Percentiles rank a stretch among this genome's conserved stretches.
Conservation (phyloP, 1,284 basidiomycete species). For the Marasmius oreades region DNA sequence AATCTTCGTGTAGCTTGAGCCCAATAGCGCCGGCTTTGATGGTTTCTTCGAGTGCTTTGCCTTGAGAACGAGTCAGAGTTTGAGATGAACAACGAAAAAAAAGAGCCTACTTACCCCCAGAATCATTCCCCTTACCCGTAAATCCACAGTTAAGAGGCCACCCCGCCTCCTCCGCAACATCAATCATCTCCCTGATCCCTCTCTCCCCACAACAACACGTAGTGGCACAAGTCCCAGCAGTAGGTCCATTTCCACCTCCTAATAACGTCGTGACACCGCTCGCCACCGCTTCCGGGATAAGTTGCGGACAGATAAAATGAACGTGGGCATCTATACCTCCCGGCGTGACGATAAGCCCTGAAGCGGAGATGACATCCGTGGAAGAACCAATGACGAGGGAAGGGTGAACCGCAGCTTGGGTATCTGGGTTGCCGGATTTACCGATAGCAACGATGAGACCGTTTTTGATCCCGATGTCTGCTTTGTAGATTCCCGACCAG, state of each 20-base stretch:
- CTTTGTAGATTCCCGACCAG: slow-evolving; percentile 96
- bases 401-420: slow-evolving; percentile 60
- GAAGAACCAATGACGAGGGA: slow-evolving; percentile 81
- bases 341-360: slow-evolving; percentile 91
- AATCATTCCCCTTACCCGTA: slow-evolving; percentile 94
- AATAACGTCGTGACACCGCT: slow-evolving; percentile 84
- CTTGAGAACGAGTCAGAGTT: too few species aligned
- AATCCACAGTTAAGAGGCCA: slow-evolving; percentile 92
- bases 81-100: slow-evolving; percentile 4
- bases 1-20: slow-evolving; percentile 97
- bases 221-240: slow-evolving; percentile 88
- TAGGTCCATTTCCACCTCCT: slow-evolving; percentile 92
- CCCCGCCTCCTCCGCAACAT: slow-evolving; percentile 70
- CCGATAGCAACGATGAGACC: slow-evolving; percentile 88
- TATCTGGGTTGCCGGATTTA: slow-evolving; percentile 98
- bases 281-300: slow-evolving; percentile 72
- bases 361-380: slow-evolving; percentile 94
- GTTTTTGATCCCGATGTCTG: slow-evolving; percentile 93
- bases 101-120: slow-evolving; percentile 35
- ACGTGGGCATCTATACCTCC: slow-evolving; percentile 92
- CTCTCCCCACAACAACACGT: slow-evolving; percentile 91
- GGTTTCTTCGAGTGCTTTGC: slow-evolving; percentile 74
- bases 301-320: slow-evolving; percentile 93
- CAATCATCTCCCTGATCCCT: slow-evolving; percentile 85
- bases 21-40: slow-evolving; percentile 87